Evolutionary conservation across 495 filamentous ascomycete species (phyloP).

Genomic region (Massariosphaeria phaeospora): DNA sequence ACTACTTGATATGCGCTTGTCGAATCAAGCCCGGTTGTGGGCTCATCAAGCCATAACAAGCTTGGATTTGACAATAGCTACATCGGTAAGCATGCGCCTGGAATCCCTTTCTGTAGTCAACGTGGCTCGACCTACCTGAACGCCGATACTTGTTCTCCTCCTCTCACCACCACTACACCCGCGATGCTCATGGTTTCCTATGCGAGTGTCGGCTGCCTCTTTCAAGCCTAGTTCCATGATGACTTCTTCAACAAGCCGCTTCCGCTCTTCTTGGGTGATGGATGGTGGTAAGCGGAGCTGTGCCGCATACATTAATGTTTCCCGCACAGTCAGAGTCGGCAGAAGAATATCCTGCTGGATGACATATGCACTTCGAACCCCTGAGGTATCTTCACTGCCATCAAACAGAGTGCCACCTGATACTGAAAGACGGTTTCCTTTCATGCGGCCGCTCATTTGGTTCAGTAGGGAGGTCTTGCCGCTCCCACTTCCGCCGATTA

Average conservation of each 20-base stretch:
- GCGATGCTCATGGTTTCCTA: conserved; percentile 62
- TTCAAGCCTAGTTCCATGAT: conserved; percentile 69
- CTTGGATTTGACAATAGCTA: conserved; percentile 61
- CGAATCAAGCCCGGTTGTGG: conserved; percentile 70
- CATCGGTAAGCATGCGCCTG: too few relatives aligned
- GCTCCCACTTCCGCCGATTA: conserved; percentile 67
- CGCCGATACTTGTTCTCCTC: conserved; percentile 65
- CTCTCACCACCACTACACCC: conserved; percentile 76
- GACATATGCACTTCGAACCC: conserved; percentile 61
- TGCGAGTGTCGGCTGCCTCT: conserved; percentile 66
- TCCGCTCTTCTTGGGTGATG: conserved; percentile 53
- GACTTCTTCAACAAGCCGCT: conserved; percentile 61
- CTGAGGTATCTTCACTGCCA: conserved; percentile 47
- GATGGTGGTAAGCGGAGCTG: conserved; percentile 62
- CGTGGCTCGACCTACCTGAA: too few relatives aligned
- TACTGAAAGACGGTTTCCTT: conserved; percentile 49
- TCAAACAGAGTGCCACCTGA: conserved; percentile 56
- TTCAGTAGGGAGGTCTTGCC: conserved; percentile 72
- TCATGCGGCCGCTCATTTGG: conserved; percentile 60
- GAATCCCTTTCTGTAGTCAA: too few relatives aligned
- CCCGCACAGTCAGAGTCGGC: conserved; percentile 64
- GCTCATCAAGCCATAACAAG: conserved; percentile 69
- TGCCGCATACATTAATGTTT: conserved; percentile 66
- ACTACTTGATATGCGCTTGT: conserved; percentile 71
- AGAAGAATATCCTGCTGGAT: conserved; percentile 73